Percentiles rank a stretch among this genome's conserved stretches.
These are phyloP conservation scores for Acanthamoeba healyi DNA, from an alignment of 208 protist species.

Conservation along the genomic window DNA sequence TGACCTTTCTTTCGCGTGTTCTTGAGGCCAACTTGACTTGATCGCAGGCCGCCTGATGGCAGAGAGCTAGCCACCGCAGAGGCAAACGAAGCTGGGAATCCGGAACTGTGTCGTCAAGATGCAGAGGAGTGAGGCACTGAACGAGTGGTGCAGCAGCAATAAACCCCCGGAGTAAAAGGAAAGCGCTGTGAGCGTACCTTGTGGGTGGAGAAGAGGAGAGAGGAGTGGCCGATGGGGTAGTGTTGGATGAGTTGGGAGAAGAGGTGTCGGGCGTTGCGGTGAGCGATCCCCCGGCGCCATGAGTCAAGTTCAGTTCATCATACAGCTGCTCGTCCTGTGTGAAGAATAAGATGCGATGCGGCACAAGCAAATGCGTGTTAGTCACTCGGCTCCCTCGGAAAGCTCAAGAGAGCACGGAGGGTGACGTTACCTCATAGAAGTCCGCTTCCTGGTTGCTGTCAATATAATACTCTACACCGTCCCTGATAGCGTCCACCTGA, in stretches of 20 bases:
- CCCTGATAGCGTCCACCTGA: constrained; percentile 54
- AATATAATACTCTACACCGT: constrained; percentile 76
- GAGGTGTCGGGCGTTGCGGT: constrained; percentile 19
- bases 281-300: neutral
- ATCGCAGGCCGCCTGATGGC: neutral
- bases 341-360: too few species aligned
- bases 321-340: constrained; percentile 59
- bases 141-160: too few species aligned
- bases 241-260: constrained; percentile 18
- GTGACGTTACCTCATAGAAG: constrained; percentile 69
- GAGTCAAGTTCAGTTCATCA: neutral
- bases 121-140: neutral
- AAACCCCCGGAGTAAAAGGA: neutral
- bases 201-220: constrained; percentile 38
- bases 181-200: neutral
- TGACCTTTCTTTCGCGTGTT: constrained; percentile 17
- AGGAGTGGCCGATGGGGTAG: constrained; percentile 33
- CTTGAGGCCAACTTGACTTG: constrained; percentile 4
- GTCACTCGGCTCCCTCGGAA: too few species aligned
- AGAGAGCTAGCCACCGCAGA: constrained; percentile 34
- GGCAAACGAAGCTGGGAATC: constrained; percentile 36
- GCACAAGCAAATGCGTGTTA: too few species aligned
- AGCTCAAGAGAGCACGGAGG: too few species aligned
- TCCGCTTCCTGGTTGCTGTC: constrained; percentile 73
- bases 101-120: neutral